Conservation (phyloP, 345 rosid genomes). For the Noccaea bulbosa region DNA sequence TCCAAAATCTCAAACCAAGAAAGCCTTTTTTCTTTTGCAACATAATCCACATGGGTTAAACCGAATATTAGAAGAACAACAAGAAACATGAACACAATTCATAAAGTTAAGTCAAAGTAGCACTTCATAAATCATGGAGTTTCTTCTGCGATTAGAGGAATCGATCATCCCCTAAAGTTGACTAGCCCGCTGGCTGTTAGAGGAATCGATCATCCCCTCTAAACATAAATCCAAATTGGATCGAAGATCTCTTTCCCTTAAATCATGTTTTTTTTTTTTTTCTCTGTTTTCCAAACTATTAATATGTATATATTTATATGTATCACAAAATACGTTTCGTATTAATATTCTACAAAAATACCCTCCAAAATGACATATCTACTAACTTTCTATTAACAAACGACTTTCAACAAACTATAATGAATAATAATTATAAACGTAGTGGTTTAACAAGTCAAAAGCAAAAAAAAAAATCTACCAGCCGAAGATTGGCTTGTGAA, state of each 20-base stretch:
- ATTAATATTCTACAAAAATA: constrained; percentile 33
- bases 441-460: constrained; percentile 14
- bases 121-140: too few relatives aligned
- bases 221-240: too few relatives aligned
- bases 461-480: constrained; percentile 31
- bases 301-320: constrained; percentile 15
- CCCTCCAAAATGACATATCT: constrained; percentile 15
- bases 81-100: too few relatives aligned
- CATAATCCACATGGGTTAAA: too few relatives aligned
- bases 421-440: not conserved
- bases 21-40: constrained; percentile 9
- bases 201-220: too few relatives aligned
- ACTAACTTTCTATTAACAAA: constrained; percentile 33
- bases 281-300: not conserved
- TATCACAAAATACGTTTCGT: constrained; percentile 3
- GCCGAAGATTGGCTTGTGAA: constrained; percentile 56
- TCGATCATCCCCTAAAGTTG: too few relatives aligned
- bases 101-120: too few relatives aligned
- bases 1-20: constrained; percentile 9
- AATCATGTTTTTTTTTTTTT: too few relatives aligned
- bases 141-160: too few relatives aligned
- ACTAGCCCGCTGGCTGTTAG: too few relatives aligned
- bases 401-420: constrained; percentile 25
- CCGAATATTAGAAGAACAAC: too few relatives aligned
- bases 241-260: too few relatives aligned